Percentiles rank a stretch among this genome's conserved stretches.
Evolutionary conservation across 2,329 filamentous ascomycete genomes (phyloP).

Genomic region (Monilinia laxa): DNA sequence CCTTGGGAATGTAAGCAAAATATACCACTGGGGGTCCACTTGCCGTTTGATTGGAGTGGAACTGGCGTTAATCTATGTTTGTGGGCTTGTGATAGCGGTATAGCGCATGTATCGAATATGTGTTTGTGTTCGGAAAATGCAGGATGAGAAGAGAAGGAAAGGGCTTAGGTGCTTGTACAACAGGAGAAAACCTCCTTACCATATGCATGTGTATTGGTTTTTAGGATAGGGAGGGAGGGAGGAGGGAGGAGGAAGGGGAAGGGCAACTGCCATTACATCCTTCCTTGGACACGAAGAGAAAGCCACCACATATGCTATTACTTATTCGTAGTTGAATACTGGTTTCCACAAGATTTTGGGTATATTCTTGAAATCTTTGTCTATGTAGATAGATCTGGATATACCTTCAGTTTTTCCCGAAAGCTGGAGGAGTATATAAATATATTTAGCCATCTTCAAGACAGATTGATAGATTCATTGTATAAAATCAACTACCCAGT

Average conservation of each 20-base stretch:
- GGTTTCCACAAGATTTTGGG: constrained; percentile 1
- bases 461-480: background rate
- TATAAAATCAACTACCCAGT: background rate
- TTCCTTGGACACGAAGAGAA: background rate
- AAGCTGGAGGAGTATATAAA: background rate
- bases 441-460: too few relatives aligned
- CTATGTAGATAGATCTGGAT: constrained; percentile 1
- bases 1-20: constrained; percentile 17
- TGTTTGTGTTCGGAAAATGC: background rate
- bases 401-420: too few relatives aligned
- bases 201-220: background rate
- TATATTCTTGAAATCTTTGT: constrained; percentile 6
- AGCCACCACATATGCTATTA: constrained; percentile 1
- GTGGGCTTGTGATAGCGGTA: background rate
- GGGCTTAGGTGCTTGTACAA: constrained; percentile 7
- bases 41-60: constrained; percentile 20
- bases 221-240: too few relatives aligned
- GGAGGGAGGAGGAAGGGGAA: background rate
- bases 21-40: constrained; percentile 17
- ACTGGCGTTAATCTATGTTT: constrained; percentile 16
- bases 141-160: background rate
- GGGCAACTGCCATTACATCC: background rate
- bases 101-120: constrained; percentile 5
- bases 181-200: background rate
- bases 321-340: constrained; percentile 15